phyloP scores from a whole-genome alignment of 2,329 filamentous ascomycete genomes.

The Cadophora gregata region DNA sequence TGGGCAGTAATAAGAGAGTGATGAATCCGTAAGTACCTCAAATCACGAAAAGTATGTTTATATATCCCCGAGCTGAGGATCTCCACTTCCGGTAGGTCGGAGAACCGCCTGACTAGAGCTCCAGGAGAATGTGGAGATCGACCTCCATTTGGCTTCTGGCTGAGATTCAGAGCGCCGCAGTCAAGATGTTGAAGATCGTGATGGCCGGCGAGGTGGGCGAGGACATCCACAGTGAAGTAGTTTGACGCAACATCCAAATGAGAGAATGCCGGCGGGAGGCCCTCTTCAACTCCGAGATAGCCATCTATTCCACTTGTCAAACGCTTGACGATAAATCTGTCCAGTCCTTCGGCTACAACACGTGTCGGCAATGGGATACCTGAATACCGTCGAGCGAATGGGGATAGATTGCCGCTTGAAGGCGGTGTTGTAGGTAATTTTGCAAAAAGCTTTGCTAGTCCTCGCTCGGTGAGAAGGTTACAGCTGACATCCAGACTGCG shows the following conservation, averaged over 20 bases:
- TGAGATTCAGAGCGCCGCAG: conserved; percentile 32
- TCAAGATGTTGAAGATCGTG: conserved; percentile 32
- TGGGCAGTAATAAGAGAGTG: conserved; percentile 31
- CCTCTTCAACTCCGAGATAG: conserved; percentile 28
- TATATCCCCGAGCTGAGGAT: conserved; percentile 26
- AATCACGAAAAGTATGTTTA: conserved; percentile 29
- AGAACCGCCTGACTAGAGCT: conserved; percentile 18
- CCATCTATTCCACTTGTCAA: conserved; percentile 29
- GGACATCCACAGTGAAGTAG: conserved; percentile 25
- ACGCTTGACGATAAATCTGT: conserved; percentile 23
- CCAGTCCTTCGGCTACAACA: conserved; percentile 24
- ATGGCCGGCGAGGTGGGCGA: conserved; percentile 23
- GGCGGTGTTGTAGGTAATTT: conserved; percentile 23
- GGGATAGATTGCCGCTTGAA: conserved; percentile 6
- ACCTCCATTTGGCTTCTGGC: conserved; percentile 23
- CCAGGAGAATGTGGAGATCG: conserved; percentile 24
- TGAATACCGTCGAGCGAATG: conserved; percentile 23
- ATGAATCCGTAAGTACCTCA: conserved; percentile 33
- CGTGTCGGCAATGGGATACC: conserved; percentile 21
- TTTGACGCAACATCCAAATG: conserved; percentile 32
- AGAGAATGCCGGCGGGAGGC: conserved; percentile 31
- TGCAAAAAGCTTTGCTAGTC: conserved; percentile 28
- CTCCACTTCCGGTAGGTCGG: conserved; percentile 22
- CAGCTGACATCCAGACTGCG: conserved; percentile 34
- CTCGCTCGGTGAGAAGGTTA: conserved; percentile 33